Evolutionary conservation across 805 yeast genomes (phyloP).

Genomic region (Starmerella roubikii): DNA sequence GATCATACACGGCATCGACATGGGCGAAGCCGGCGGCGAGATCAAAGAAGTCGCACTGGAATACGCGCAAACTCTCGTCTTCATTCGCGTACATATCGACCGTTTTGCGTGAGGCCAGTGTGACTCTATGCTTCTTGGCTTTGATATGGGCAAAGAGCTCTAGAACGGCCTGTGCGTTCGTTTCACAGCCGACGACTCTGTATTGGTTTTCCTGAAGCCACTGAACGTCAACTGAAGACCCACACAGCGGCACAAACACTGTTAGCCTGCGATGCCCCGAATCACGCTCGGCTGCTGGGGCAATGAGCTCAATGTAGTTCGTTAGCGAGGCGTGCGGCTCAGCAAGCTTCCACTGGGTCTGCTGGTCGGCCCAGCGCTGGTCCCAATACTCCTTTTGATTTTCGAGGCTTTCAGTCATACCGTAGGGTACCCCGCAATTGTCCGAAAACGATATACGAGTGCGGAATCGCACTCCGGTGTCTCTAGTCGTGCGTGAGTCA

Average conservation of each 20-base stretch:
- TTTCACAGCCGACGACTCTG: slow-evolving; percentile 12
- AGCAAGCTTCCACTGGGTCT: slow-evolving; percentile 12
- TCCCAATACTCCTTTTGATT: slow-evolving; percentile 10
- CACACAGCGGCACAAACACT: slow-evolving; percentile 15
- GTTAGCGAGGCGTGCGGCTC: slow-evolving; percentile 10
- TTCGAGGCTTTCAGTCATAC: not conserved
- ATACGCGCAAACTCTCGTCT: slow-evolving; percentile 1
- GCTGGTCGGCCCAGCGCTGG: slow-evolving; percentile 6
- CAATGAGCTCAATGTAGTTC: slow-evolving; percentile 3
- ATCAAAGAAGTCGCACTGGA: slow-evolving; percentile 10
- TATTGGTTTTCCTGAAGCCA: slow-evolving; percentile 9
- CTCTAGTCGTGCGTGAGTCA: too few species aligned
- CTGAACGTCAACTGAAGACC: slow-evolving; percentile 11
- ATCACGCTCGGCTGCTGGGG: slow-evolving; percentile 1
- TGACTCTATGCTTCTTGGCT: slow-evolving; percentile 1
- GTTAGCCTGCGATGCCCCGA: not conserved
- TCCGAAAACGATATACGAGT: too few species aligned
- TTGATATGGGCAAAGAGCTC: slow-evolving; percentile 9
- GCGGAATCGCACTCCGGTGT: too few species aligned
- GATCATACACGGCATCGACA: slow-evolving; percentile 13
- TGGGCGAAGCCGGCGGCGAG: slow-evolving; percentile 2
- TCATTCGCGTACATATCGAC: slow-evolving; percentile 2
- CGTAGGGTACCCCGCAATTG: too few species aligned
- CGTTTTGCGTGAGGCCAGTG: not conserved
- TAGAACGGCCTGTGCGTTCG: slow-evolving; percentile 7